Percentiles rank a stretch among this genome's conserved stretches.
phyloP scores from a whole-genome alignment of 164 flowering plant species.

The Magnolia officinalis region DNA sequence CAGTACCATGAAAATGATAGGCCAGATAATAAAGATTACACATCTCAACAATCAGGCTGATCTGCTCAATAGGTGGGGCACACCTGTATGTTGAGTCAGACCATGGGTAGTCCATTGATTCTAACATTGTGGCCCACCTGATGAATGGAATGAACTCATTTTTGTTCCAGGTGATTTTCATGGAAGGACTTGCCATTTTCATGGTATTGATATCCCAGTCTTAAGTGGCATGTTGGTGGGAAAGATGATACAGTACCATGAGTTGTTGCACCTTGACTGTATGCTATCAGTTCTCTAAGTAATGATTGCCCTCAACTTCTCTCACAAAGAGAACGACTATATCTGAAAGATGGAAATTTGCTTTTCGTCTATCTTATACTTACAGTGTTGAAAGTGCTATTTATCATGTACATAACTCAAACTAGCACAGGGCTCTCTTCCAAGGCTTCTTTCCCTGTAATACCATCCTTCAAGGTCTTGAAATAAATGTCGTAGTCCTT shows the following conservation, averaged over 20 bases:
- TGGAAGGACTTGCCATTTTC: background rate
- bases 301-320: background rate
- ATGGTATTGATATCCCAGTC: background rate
- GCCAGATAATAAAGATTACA: no score
- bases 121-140: background rate
- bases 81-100: background rate
- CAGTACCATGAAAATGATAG: background rate
- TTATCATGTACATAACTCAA: conserved; percentile 23
- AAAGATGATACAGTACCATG: background rate
- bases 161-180: background rate
- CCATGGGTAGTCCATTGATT: background rate
- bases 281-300: background rate
- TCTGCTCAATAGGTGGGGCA: background rate
- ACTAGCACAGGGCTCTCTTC: conserved; percentile 51
- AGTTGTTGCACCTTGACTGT: background rate
- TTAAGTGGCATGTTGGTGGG: background rate
- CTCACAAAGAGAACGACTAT: background rate
- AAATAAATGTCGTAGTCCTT: conserved; percentile 79
- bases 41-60: background rate
- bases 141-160: background rate
- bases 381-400: conserved; percentile 3
- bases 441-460: conserved; percentile 78
- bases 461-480: conserved; percentile 78
- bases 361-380: background rate
- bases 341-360: background rate